Conservation (phyloP, 179 eudicot species). For the Amaranthus tricolor region DNA sequence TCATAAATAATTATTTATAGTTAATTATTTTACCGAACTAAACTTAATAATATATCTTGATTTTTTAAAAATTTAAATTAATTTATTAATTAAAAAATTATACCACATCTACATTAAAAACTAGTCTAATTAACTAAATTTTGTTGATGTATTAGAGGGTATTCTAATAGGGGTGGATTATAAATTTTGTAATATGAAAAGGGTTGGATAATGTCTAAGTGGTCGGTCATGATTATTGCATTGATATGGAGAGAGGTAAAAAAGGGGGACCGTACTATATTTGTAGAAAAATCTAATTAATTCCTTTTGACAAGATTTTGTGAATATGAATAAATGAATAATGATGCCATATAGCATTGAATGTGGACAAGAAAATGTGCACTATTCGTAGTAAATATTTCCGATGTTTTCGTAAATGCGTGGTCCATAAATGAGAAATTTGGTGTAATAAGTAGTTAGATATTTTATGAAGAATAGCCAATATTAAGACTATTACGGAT, state of each 20-base stretch:
- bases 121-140: no score
- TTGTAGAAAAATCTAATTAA: neutral
- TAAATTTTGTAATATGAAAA: no score
- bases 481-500: no score
- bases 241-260: neutral
- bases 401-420: neutral
- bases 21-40: no score
- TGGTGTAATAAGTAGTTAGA: neutral
- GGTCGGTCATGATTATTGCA: neutral
- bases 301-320: neutral
- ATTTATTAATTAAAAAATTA: no score
- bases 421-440: neutral
- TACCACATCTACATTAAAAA: no score
- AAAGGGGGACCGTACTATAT: neutral
- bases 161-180: no score
- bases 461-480: neutral
- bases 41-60: no score
- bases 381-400: neutral
- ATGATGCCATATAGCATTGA: slow-evolving; percentile 3
- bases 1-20: no score
- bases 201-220: no score
- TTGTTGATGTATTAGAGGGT: no score
- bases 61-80: no score
- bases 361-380: slow-evolving; percentile 21
- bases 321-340: neutral